A percentile compares a stretch with the other conserved stretches of the same genome.
phyloP scores from a whole-genome alignment of 192 early-diverging fungal species.

The Coemansia sp. region DNA sequence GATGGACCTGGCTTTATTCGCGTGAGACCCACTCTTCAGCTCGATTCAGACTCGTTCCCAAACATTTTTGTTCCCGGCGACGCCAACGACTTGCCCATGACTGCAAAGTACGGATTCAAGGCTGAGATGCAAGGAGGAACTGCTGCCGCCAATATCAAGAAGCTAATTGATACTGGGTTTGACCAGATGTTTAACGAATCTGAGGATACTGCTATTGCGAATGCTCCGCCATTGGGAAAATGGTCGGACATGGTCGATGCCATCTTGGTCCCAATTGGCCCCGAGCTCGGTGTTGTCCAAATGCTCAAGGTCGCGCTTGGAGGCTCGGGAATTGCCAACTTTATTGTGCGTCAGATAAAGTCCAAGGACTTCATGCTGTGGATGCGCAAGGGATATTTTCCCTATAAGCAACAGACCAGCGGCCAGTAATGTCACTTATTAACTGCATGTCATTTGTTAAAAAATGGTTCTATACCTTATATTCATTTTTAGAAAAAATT shows the following conservation, averaged over 20 bases:
- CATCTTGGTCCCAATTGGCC: slow-evolving; percentile 50
- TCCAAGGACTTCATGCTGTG: slow-evolving; percentile 49
- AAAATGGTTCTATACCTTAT: neutral
- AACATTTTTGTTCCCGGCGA: slow-evolving; percentile 65
- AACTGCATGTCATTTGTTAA: neutral
- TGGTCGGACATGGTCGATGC: slow-evolving; percentile 44
- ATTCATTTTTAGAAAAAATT: too few species aligned
- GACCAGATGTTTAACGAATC: slow-evolving; percentile 11
- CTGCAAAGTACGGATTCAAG: slow-evolving; percentile 54
- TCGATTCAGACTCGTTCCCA: slow-evolving; percentile 42
- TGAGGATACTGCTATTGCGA: slow-evolving; percentile 4
- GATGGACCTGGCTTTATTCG: slow-evolving; percentile 34
- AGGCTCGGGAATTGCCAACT: slow-evolving; percentile 19
- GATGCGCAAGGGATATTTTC: slow-evolving; percentile 37
- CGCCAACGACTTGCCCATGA: slow-evolving; percentile 46
- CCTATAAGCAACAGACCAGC: neutral
- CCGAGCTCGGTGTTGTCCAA: slow-evolving; percentile 40
- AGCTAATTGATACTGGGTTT: slow-evolving; percentile 33
- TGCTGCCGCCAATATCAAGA: slow-evolving; percentile 39
- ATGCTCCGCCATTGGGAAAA: slow-evolving; percentile 22
- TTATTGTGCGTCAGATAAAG: slow-evolving; percentile 39
- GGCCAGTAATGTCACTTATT: neutral
- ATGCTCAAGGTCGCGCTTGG: slow-evolving; percentile 39
- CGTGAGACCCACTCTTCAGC: slow-evolving; percentile 59
- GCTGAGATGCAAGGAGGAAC: slow-evolving; percentile 53